Conservation (phyloP, 2,329 filamentous ascomycete genomes). For the Alternaria atra region DNA sequence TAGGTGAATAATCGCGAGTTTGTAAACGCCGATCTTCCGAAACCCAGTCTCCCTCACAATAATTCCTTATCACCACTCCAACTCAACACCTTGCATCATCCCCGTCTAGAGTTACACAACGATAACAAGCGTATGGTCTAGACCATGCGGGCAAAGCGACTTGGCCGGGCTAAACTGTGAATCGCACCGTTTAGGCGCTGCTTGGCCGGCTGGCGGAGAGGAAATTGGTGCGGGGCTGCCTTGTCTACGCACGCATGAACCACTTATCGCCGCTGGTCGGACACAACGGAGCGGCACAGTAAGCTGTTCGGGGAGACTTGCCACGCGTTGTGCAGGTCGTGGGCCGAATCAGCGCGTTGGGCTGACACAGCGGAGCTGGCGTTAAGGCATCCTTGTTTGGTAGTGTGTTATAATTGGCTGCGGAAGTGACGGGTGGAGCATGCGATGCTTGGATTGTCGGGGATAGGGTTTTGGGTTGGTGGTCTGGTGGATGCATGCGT, state of each 20-base stretch:
- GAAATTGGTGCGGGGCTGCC: constrained; percentile 20
- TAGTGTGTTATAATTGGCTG: constrained; percentile 11
- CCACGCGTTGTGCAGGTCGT: constrained; percentile 30
- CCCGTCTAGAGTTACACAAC: constrained; percentile 20
- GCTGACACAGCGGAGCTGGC: constrained; percentile 22
- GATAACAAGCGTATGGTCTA: constrained; percentile 25
- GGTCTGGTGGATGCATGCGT: constrained; percentile 25
- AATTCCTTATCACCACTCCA: constrained; percentile 8
- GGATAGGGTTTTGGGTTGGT: constrained; percentile 34
- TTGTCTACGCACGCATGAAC: constrained; percentile 27
- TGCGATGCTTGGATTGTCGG: constrained; percentile 26
- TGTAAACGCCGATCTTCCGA: constrained; percentile 25
- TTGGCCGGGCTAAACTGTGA: constrained; percentile 11
- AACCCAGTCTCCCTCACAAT: constrained; percentile 7
- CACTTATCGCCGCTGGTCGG: constrained; percentile 27
- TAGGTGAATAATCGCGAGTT: constrained; percentile 4
- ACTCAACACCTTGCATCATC: constrained; percentile 28
- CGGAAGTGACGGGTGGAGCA: constrained; percentile 3
- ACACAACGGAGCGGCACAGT: constrained; percentile 21
- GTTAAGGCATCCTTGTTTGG: constrained; percentile 12
- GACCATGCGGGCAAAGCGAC: constrained; percentile 28
- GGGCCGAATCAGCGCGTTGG: constrained; percentile 31
- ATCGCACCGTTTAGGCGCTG: constrained; percentile 10
- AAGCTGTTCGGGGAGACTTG: constrained; percentile 28
- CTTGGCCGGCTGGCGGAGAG: constrained; percentile 36